Conservation (phyloP, 305 asterid genomes). For the Solanum aculeatissimum region DNA sequence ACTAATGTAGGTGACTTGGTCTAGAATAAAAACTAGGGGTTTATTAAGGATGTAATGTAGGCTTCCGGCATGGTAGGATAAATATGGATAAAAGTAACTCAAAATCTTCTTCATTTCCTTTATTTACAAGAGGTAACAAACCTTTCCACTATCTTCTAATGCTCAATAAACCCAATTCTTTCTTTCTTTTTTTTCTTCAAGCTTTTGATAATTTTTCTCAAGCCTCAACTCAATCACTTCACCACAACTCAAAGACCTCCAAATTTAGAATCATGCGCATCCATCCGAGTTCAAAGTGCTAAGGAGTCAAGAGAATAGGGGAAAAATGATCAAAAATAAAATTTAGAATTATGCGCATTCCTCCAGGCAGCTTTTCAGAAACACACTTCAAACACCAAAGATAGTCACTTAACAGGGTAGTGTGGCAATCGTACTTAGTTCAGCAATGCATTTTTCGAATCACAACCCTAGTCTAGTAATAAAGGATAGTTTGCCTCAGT, state of each 20-base stretch:
- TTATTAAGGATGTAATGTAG: neutral
- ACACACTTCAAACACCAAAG: neutral
- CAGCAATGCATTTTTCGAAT: neutral
- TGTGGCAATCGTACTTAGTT: neutral
- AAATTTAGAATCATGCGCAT: neutral
- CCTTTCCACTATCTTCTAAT: neutral
- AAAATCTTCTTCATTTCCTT: neutral
- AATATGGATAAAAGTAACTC: neutral
- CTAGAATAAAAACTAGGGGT: neutral
- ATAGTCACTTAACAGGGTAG: neutral
- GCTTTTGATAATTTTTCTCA: neutral
- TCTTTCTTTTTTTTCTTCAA: neutral
- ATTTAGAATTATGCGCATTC: neutral
- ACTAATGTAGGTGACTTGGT: neutral
- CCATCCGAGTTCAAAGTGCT: neutral
- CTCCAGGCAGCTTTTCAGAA: neutral
- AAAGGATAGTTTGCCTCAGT: neutral
- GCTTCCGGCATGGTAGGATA: neutral
- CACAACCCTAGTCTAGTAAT: neutral
- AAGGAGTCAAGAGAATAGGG: neutral
- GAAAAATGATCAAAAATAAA: neutral
- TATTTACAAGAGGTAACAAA: neutral
- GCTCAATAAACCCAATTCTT: neutral
- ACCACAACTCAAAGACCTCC: neutral
- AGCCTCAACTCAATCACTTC: neutral